Conservation (phyloP, 306 rosid genomes). For the Corylus avellana region DNA sequence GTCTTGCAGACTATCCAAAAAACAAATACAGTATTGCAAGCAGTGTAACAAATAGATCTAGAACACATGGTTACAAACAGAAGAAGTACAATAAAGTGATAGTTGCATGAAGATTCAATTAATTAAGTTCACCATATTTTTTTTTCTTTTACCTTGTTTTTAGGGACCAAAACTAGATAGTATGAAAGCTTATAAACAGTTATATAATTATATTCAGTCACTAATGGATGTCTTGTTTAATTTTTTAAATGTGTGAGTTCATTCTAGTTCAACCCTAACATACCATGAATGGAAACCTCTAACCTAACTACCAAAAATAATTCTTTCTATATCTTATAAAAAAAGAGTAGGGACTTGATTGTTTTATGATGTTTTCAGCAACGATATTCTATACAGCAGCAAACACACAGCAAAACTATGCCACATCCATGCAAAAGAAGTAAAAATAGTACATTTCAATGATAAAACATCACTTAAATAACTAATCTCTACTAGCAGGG, state of each 20-base stretch:
- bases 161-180: neutral
- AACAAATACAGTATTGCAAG: too few relatives aligned
- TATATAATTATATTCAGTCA: neutral
- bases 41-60: too few relatives aligned
- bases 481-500: neutral
- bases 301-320: neutral
- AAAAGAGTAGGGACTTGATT: neutral
- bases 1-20: too few relatives aligned
- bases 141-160: neutral
- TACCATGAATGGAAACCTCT: neutral
- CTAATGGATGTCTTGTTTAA: neutral
- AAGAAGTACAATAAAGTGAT: too few relatives aligned
- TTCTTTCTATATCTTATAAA: neutral
- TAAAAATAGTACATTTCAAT: neutral
- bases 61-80: too few relatives aligned
- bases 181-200: neutral
- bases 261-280: neutral
- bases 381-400: neutral
- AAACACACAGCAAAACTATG: neutral
- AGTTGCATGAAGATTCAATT: neutral
- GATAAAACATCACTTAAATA: neutral
- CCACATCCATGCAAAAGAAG: neutral
- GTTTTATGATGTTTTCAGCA: neutral
- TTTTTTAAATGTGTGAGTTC: neutral
- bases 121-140: neutral